Evolutionary conservation across 2,329 filamentous ascomycete genomes (phyloP), one percentile per base, ranked within the genome.

Genomic region (Laburnicola sp.): DNA sequence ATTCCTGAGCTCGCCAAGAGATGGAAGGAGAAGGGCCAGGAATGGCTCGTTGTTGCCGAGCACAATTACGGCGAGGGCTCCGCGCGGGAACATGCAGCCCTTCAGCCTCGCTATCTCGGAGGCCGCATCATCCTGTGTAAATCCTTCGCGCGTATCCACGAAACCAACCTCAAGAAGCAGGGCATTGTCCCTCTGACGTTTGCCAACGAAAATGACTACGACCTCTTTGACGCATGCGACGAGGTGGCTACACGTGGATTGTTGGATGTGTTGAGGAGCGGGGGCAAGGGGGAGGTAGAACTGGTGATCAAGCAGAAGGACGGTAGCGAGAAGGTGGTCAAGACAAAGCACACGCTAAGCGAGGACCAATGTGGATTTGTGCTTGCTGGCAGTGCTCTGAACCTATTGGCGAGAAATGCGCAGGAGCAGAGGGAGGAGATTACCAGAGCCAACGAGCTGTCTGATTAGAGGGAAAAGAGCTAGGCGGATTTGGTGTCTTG

Each of bases 101-200:
- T 96, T 31, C 91, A 96, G 73, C 92, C 91, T 2, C 82, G 91
- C n/a, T 96, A 92, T 75, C 86, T 96, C 2, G 92, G 91, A 52
- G 90, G 89, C 21, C 83, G 89, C 43, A 80, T 96, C 67, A 91
- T 96, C 51, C 81, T 96, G 16, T 81, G 87, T 50, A 96, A 96
- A 79, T 88, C 84, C 32, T 96, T 96, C 69, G 91, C 91, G 0
- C 86, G 91, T 46, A 96, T 96, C 70, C 91, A 96, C 78, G 91
- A 96, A 80, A 96, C 91, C 27, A 96, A 96, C 73, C 78, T 96
- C 60, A 96, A 96, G 85, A 96, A 96, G 79, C 94, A 99, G 78
- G 94, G 94, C 57, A 88, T 99, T 30, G 91, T 99, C 37, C 94
- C 94, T 2, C 80, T 99, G 64, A 97, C 91, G 0, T 96, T 99